Conservation (phyloP, 225 moss, liverwort and hornwort species). For the Bryoerythrophyllum caledonicum region DNA sequence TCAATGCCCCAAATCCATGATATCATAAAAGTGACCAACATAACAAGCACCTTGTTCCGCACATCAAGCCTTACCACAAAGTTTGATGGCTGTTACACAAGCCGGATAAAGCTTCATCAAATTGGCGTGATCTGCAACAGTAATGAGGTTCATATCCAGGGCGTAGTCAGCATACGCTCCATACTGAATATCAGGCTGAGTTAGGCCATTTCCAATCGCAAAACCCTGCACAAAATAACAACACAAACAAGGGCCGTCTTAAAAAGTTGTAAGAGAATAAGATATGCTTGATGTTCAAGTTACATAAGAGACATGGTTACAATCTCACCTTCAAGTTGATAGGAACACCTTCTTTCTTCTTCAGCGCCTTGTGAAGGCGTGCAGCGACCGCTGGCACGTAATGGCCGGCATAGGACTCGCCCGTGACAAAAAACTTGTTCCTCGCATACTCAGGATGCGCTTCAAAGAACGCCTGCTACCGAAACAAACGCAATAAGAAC, state of each 20-base stretch:
- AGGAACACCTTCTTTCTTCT: constrained; percentile 56
- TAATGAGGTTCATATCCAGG: constrained; percentile 60
- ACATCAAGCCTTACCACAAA: constrained; percentile 51
- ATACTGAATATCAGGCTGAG: constrained; percentile 70
- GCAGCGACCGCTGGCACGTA: constrained; percentile 62
- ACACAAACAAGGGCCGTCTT: not conserved
- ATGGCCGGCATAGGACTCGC: constrained; percentile 70
- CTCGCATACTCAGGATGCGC: constrained; percentile 54
- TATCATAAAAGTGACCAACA: not conserved
- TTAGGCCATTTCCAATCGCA: constrained; percentile 68
- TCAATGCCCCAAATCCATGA: not conserved
- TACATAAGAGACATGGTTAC: not conserved
- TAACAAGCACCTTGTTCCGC: too few species aligned
- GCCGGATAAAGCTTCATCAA: constrained; percentile 58
- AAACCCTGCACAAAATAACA: constrained; percentile 49
- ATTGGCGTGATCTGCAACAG: constrained; percentile 33
- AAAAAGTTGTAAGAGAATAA: not conserved
- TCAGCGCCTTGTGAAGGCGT: constrained; percentile 53
- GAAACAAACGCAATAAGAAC: not conserved
- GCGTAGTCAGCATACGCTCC: constrained; percentile 72
- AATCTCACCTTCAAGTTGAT: constrained; percentile 62
- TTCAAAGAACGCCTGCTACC: constrained; percentile 57
- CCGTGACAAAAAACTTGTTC: constrained; percentile 60
- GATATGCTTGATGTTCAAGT: not conserved
- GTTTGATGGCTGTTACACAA: constrained; percentile 51